A percentile compares a stretch with the other conserved stretches of the same genome.
Evolutionary conservation across 2,329 filamentous ascomycete genomes (phyloP).

Genomic region (Colletotrichum orchidophilum): DNA sequence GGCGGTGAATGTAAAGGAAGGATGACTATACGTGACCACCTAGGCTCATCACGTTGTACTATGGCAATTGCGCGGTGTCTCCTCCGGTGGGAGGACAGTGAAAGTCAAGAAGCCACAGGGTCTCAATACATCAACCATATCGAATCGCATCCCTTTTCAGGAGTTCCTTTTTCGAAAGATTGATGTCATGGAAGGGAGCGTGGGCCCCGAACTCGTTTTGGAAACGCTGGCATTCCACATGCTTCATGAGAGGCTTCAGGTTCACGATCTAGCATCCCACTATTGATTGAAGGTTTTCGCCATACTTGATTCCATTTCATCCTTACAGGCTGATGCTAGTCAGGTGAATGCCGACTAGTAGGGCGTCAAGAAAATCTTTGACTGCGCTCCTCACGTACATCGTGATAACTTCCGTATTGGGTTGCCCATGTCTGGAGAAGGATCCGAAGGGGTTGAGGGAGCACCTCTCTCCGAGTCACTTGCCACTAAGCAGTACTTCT

Average conservation of each 20-base stretch:
- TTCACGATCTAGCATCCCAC: not conserved
- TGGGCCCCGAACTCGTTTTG: not conserved
- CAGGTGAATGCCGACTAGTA: too few species aligned
- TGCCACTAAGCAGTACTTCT: too few species aligned
- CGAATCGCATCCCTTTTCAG: not conserved
- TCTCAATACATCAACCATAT: not conserved
- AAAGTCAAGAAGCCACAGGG: not conserved
- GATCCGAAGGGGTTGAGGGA: too few species aligned
- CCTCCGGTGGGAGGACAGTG: not conserved
- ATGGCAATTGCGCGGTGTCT: not conserved
- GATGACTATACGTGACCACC: not conserved
- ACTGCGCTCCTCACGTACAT: too few species aligned
- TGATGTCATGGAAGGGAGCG: not conserved
- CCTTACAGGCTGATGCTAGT: too few species aligned
- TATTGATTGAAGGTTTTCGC: not conserved
- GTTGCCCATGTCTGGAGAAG: too few species aligned
- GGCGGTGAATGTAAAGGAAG: too few species aligned
- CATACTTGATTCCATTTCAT: too few species aligned
- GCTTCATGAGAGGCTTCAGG: not conserved
- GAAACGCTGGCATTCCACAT: not conserved
- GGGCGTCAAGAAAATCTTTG: too few species aligned
- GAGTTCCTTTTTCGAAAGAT: not conserved
- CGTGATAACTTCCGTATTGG: too few species aligned
- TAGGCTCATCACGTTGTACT: not conserved
- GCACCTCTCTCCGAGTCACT: too few species aligned